Percentiles rank a stretch among this genome's conserved stretches.
Evolutionary conservation across 2,329 filamentous ascomycete genomes (phyloP).

Genomic region (Xylariales sp.): DNA sequence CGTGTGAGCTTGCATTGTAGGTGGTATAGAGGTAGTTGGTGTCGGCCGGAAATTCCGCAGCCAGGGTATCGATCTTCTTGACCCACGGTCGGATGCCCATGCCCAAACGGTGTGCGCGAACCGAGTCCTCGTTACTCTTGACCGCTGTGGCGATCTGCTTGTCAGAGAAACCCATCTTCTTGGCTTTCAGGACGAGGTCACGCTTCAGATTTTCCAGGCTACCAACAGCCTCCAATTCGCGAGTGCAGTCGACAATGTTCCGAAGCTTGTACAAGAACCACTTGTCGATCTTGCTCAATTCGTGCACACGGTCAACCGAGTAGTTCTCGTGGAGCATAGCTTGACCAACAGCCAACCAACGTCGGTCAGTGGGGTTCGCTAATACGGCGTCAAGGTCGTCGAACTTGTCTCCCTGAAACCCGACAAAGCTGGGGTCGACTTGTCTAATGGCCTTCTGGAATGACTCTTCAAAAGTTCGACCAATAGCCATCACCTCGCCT

Average conservation of each 20-base stretch:
- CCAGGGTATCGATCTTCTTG: conserved; percentile 97
- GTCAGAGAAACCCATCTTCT: conserved; percentile 97
- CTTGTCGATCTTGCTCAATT: conserved; percentile 97
- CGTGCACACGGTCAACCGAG: conserved; percentile 84
- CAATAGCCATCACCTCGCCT: conserved; percentile 98
- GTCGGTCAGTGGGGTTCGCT: conserved; percentile 87
- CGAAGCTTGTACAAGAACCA: conserved; percentile 99
- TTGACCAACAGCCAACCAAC: conserved; percentile 96
- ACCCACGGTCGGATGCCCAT: conserved; percentile 94
- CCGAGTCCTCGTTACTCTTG: conserved; percentile 81
- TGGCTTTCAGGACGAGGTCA: conserved; percentile 83
- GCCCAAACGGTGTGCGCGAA: conserved; percentile 76
- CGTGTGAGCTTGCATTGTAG: conserved; percentile 92
- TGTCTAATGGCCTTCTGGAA: conserved; percentile 98
- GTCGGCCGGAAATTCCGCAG: conserved; percentile 90
- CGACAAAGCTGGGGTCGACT: conserved; percentile 86
- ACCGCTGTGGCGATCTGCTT: conserved; percentile 88
- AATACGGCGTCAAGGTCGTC: conserved; percentile 88
- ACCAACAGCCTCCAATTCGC: conserved; percentile 78
- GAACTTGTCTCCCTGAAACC: conserved; percentile 94
- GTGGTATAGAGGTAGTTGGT: conserved; percentile 98
- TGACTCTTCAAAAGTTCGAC: conserved; percentile 95
- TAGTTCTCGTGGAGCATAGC: conserved; percentile 98
- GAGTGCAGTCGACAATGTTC: conserved; percentile 90
- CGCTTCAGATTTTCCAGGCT: conserved; percentile 80